Evolutionary conservation across 2,329 filamentous ascomycete species (phyloP), one percentile per base, ranked within the genome.

Genomic region (Pseudogymnoascus sp.): DNA sequence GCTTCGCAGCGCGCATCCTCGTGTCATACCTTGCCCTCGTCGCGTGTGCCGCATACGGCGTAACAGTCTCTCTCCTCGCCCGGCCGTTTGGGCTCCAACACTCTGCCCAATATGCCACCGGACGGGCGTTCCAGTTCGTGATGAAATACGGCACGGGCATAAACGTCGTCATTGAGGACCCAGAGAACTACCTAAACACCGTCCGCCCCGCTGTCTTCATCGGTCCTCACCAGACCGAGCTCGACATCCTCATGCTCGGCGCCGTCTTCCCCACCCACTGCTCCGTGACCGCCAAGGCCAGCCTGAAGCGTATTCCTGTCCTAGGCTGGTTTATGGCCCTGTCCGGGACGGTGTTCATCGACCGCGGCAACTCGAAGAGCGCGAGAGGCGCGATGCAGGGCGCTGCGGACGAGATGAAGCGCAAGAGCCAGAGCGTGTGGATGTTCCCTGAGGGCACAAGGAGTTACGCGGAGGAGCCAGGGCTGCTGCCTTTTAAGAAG

Each of bases 401-500:
- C 61, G 95, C 95, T 40, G 91, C 91, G 59, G 77, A 83, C 53
- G 88, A 93, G 75, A 99, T 99, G 79, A 84, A 82, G 70, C 77
- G 77, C 61, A 82, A 88, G 71, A 82, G 79, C 67, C 89, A 93
- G 79, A 90, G 83, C 75, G 90, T 93, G 70, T 93, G 87, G 79
- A 91, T 93, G 78, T 93, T 93, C 76, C 89, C 90, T 64, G 95
- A 99, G 78, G 95, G 95, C 60, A 99, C 95, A 1, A 85, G 95
- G 68, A 96, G 90, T 74, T 96, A 97, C 78, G 83, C 89, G 64
- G 85, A 88, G 70, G 87, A 93, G 62, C 90, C 95, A 1, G 84
- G 83, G 64, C 78, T 99, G 70, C 80, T 97, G 62, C 90, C 92
- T n/a, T 99, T 97, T 82, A 99, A 99, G 79, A 99, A 99, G 81